Evolutionary conservation across 208 protist species (phyloP), one percentile per base, ranked within the genome.

Genomic region (Crithidia fasciculata): DNA sequence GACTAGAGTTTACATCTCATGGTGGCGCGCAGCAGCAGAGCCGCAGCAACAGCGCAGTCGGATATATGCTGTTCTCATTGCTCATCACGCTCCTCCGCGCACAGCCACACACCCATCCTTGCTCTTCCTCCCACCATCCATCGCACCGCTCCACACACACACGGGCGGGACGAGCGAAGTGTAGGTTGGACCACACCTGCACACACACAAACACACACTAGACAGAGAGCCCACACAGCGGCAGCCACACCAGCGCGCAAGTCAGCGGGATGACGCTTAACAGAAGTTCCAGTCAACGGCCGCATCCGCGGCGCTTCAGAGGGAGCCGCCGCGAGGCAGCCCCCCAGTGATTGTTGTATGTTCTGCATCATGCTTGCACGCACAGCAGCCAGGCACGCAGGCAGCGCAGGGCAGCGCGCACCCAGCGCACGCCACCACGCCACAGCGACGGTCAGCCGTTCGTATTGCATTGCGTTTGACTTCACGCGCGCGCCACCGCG

Each of bases 161-260:
- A 61, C 37, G 62, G 81, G 78, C 74, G 70, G 64, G 82, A 74
- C 82, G 82, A 86, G 82, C 82, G 78, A 86, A 86, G 78, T 76
- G 74, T 49, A 83, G 82, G 74, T 75, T 5, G 28, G 28, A 28
- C 28, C 0, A 28, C 28, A 28, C 28, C 28, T 28, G 28, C 28
- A 28, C 28, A 28, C 28, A 28, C 28, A 28, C 28, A 28, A 28
- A 28, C 28, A 28, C 28, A 28, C 28, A 28, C 28, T 28, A 28
- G 28, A 28, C 28, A 28, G 28, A 28, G 28, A 28, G 28, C 28
- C 28, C 28, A 28, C 28, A 28, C 28, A 28, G 28, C 28, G 28
- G 28, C 28, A 28, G 28, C 28, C 28, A 28, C 28, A 28, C 28
- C 28, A 28, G 28, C 28, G 28, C 28, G 28, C 28, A 28, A 28